Evolutionary conservation across 805 yeast genomes (phyloP), one percentile per base, ranked within the genome.

Genomic region (Wickerhamiella musiphila): DNA sequence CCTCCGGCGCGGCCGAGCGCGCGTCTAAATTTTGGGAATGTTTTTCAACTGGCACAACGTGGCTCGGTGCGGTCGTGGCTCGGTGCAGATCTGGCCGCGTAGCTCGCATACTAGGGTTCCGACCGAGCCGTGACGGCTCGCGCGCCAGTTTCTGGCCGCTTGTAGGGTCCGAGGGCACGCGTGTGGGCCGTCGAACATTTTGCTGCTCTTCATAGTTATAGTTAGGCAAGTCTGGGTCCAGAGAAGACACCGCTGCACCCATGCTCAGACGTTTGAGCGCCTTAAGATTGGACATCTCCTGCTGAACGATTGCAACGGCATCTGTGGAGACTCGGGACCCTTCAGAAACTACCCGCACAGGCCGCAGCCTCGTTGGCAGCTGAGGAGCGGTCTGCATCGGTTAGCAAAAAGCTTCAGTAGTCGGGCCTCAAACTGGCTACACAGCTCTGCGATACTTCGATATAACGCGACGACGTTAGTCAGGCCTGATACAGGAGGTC

Each of bases 191-290:
- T n/a, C n/a, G n/a, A n/a, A n/a, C n/a, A n/a, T n/a, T n/a, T n/a
- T 5, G 32, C 18, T 9, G 13, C 10, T 14, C 13, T 19, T 14
- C 9, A 23, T 9, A 16, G 28, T 6, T n/a, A 15, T 35, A 24
- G 15, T 22, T 35, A 2, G 60, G 60, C 18, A 58, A 39, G 35
- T 59, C 65, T 2, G 64, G 64, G 36, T 59, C 65, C 26, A 48
- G 40, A 12, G 58, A 44, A 13, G 52, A 37, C 16, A 32, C 20
- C 19, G 53, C 33, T 11, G 58, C 50, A 28, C 59, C 60, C 5
- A 59, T 42, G 6, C 61, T 54, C 11, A 59, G 49, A 16, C 65
- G 52, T 33, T 58, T 58, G 26, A 59, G 45, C 8, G 57, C 49
- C 38, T 60, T 59, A 21, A 59, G 48, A 28, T 52, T 53, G 34